Percentiles rank a stretch among this genome's conserved stretches.
phyloP scores from a whole-genome alignment of 192 early-diverging fungal species.

The Coemansia brasiliensis region DNA sequence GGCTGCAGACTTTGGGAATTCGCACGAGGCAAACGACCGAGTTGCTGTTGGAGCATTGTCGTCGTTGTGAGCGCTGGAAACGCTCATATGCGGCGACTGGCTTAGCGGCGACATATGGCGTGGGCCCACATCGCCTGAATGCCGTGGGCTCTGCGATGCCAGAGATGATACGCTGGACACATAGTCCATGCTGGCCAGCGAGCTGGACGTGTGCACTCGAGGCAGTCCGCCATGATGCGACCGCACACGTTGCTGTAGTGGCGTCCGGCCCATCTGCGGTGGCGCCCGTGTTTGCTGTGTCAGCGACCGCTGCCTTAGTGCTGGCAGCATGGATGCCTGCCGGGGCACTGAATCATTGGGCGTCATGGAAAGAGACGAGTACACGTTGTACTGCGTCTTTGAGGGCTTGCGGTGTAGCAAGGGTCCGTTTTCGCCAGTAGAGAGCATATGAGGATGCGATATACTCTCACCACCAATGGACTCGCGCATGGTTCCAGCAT shows the following conservation, averaged over 20 bases:
- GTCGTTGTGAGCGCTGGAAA: neutral
- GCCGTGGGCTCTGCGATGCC: slow-evolving; percentile 4
- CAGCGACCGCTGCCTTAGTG: slow-evolving; percentile 41
- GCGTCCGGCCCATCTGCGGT: slow-evolving; percentile 9
- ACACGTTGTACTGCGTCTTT: neutral
- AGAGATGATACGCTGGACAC: slow-evolving; percentile 12
- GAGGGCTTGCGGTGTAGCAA: neutral
- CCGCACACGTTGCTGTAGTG: neutral
- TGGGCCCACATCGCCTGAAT: neutral
- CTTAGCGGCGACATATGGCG: slow-evolving; percentile 4
- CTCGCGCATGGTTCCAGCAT: too few relatives aligned
- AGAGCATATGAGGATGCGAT: slow-evolving; percentile 12
- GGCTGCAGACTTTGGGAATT: neutral
- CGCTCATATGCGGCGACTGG: slow-evolving; percentile 4
- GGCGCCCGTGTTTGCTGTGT: slow-evolving; percentile 30
- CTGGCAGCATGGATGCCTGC: neutral
- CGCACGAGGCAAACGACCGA: slow-evolving; percentile 3
- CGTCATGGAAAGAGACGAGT: neutral
- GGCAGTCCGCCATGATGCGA: slow-evolving; percentile 31
- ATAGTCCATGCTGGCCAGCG: slow-evolving; percentile 14
- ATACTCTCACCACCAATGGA: slow-evolving; percentile 1
- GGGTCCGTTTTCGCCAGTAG: neutral
- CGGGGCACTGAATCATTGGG: neutral
- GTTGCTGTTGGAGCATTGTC: neutral
- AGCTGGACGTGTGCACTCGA: slow-evolving; percentile 9